Evolutionary conservation across 2,329 filamentous ascomycete genomes (phyloP), one percentile per base, ranked within the genome.

Genomic region (Calonectria honghensis): DNA sequence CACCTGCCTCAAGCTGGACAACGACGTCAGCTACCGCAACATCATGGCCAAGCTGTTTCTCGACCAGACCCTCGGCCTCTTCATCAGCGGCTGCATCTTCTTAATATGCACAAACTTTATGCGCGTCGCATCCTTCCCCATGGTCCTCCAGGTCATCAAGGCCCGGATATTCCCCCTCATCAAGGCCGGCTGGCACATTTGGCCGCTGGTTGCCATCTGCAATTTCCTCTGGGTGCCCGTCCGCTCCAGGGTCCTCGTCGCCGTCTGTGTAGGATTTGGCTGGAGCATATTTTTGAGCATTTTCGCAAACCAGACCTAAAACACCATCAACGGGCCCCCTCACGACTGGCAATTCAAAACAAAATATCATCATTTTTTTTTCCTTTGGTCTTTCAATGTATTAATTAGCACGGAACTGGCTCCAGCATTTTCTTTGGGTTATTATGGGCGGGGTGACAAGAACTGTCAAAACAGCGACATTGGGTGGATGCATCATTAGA

Each of bases 251-350:
- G 84, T 85, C 27, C 77, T 85, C 32, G 84, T 85, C 4, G 82
- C 82, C 0, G 83, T 84, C 27, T 83, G 81, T 69, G 81, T 85
- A 39, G 84, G 84, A 4, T 85, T 85, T 27, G 79, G 82, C 2
- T 85, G 84, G 84, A 85, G 83, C 65, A 84, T 85, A 35, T 85
- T 85, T 54, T 73, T 85, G 39, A 85, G 83, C 24, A 77, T 85
- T 16, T 84, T 84, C 52, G 79, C 83, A 7, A 82, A 81, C 73
- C 74, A 76, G 68, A 79, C 75, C 32, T 79, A 66, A 37, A 45
- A 39, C 37, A 13, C 18, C 18, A 45, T 45, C 41, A 45, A 45
- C 41, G 41, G 41, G 18, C 16, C 18, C 18, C 2, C 18, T 14
- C 20, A 32, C n/a, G 32, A 24, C 31, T 37, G 32, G 32, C n/a